phyloP scores from a whole-genome alignment of 441 rosid genomes.

The Melastoma candidum region DNA sequence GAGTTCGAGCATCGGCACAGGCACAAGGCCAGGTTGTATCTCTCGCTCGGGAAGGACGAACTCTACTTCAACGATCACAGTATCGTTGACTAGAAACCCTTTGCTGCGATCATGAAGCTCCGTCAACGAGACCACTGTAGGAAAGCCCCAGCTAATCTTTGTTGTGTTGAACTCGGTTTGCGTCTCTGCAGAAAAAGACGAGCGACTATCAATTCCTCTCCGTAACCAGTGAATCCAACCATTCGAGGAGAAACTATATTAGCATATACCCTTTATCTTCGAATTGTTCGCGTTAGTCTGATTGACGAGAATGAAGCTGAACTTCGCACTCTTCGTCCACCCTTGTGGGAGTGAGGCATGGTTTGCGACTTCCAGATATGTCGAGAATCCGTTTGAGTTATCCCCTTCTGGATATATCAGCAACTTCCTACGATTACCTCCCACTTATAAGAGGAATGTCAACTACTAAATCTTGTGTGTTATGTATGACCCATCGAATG shows the following conservation, averaged over 20 bases:
- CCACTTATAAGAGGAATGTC: no score
- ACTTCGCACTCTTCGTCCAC: constrained; percentile 1
- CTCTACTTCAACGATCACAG: background rate
- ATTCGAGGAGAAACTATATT: background rate
- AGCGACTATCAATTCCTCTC: no score
- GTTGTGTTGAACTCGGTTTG: background rate
- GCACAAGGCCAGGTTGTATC: background rate
- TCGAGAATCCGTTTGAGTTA: background rate
- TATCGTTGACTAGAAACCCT: constrained; percentile 1
- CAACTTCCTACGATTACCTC: background rate
- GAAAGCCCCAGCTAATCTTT: constrained; percentile 6
- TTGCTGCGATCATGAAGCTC: constrained; percentile 2
- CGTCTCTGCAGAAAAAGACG: background rate
- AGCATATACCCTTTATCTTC: background rate
- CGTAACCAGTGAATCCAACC: no score
- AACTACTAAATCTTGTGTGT: no score
- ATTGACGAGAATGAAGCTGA: constrained; percentile 3
- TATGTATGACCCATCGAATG: no score
- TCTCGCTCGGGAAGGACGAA: background rate
- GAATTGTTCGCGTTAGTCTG: background rate
- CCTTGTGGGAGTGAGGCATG: constrained; percentile 1
- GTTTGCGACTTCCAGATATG: constrained; percentile 3
- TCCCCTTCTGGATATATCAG: constrained; percentile 2
- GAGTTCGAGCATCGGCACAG: background rate
- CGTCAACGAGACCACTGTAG: background rate